Evolutionary conservation across 495 filamentous ascomycete species (phyloP).

Genomic region (Neurospora cerealis): DNA sequence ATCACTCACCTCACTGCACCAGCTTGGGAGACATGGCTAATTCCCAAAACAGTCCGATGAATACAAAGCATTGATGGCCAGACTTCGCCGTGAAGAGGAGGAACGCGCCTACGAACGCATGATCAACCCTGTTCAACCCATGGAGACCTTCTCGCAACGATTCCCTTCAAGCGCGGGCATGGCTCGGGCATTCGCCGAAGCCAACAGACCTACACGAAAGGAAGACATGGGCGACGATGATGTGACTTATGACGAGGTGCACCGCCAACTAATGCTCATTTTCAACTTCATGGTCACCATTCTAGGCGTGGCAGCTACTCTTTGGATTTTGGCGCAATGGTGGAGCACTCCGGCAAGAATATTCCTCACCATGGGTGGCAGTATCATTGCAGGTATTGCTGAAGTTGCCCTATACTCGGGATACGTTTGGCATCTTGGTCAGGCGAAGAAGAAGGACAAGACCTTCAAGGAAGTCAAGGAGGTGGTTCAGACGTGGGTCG

Average conservation of each 20-base stretch:
- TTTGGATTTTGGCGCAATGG: slow-evolving; percentile 62
- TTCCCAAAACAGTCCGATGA: slow-evolving; percentile 54
- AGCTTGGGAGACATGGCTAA: neutral
- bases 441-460: slow-evolving; percentile 58
- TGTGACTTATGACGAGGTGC: slow-evolving; percentile 57
- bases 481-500: slow-evolving; percentile 59
- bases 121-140: slow-evolving; percentile 45
- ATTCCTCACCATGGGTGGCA: slow-evolving; percentile 59
- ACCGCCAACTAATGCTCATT: slow-evolving; percentile 63
- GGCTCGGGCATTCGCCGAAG: slow-evolving; percentile 40
- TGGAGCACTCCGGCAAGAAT: slow-evolving; percentile 62
- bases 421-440: slow-evolving; percentile 67
- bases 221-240: slow-evolving; percentile 42
- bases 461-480: slow-evolving; percentile 60
- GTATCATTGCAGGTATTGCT: slow-evolving; percentile 64
- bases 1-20: neutral
- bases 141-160: slow-evolving; percentile 48
- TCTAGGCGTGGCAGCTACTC: slow-evolving; percentile 54
- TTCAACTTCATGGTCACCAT: slow-evolving; percentile 67
- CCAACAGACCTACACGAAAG: slow-evolving; percentile 26
- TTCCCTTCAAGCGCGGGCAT: slow-evolving; percentile 40
- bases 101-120: slow-evolving; percentile 69
- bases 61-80: slow-evolving; percentile 83
- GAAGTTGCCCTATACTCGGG: slow-evolving; percentile 83
- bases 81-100: slow-evolving; percentile 73